A percentile compares a stretch with the other conserved stretches of the same genome.
These are phyloP conservation scores for Gossypium raimondii DNA, from an alignment of 345 rosid genomes.

Conservation along the genomic window DNA sequence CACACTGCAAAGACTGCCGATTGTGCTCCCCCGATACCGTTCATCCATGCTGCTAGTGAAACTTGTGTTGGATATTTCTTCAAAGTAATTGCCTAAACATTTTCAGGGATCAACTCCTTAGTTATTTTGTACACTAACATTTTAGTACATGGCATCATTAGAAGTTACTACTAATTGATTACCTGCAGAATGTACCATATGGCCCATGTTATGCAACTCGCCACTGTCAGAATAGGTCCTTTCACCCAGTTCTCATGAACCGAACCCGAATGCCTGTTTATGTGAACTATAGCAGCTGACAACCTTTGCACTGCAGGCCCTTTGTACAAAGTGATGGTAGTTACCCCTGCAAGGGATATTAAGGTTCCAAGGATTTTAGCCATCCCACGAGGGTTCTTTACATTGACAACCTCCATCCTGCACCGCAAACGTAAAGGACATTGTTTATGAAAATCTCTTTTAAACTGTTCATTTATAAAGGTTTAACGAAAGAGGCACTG, in stretches of 20 bases:
- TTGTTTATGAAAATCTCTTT: neutral
- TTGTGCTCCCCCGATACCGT: constrained; percentile 48
- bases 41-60: constrained; percentile 61
- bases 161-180: neutral
- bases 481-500: neutral
- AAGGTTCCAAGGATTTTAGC: constrained; percentile 53
- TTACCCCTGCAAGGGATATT: constrained; percentile 49
- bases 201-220: constrained; percentile 61
- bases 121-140: neutral
- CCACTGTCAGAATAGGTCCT: constrained; percentile 49
- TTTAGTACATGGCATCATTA: neutral
- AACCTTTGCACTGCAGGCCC: constrained; percentile 40
- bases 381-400: constrained; percentile 43
- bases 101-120: too few species aligned
- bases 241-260: constrained; percentile 48
- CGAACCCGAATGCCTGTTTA: constrained; percentile 14
- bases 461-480: neutral
- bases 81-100: constrained; percentile 39
- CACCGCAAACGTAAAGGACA: neutral
- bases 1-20: constrained; percentile 47
- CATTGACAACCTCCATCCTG: constrained; percentile 52
- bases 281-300: constrained; percentile 37
- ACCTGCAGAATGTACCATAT: constrained; percentile 64
- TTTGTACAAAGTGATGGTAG: constrained; percentile 46
- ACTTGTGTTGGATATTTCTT: constrained; percentile 56